Evolutionary conservation across 192 early-diverging fungal genomes (phyloP).

Genomic region (Fimicolochytrium jonesii): DNA sequence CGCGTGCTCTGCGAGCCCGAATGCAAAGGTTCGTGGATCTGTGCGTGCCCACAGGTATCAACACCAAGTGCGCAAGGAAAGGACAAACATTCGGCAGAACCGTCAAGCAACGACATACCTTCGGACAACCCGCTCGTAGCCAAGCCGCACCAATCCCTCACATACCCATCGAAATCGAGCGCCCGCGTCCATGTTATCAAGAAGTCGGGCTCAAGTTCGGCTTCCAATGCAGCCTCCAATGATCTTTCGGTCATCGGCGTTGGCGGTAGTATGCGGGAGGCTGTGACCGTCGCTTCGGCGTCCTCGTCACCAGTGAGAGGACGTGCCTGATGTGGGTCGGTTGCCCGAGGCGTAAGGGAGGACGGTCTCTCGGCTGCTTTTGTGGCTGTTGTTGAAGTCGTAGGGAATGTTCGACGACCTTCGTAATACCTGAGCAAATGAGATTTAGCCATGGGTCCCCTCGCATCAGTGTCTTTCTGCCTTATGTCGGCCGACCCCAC

Average conservation of each 20-base stretch:
- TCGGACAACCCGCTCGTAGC: constrained; percentile 43
- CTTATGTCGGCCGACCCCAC: background rate
- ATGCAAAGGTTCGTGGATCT: constrained; percentile 16
- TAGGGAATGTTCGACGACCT: too few relatives aligned
- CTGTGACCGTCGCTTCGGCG: too few relatives aligned
- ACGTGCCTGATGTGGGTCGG: too few relatives aligned
- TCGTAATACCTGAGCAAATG: constrained; percentile 7
- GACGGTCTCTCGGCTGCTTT: background rate
- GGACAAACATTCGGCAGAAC: background rate
- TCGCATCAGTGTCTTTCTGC: too few relatives aligned
- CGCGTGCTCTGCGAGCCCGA: background rate
- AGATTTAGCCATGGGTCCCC: too few relatives aligned
- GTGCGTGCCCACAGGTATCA: too few relatives aligned
- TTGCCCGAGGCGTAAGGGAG: too few relatives aligned
- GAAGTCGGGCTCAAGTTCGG: constrained; percentile 36
- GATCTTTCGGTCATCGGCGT: too few relatives aligned
- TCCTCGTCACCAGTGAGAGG: too few relatives aligned
- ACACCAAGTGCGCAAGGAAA: too few relatives aligned
- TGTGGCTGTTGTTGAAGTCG: background rate
- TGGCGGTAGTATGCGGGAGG: too few relatives aligned
- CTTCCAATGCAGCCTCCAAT: too few relatives aligned
- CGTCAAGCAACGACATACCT: constrained; percentile 17
- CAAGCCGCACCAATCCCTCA: constrained; percentile 40
- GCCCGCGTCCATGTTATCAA: constrained; percentile 46
- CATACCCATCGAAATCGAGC: constrained; percentile 48